Percentiles rank a stretch among this genome's conserved stretches.
phyloP scores from a whole-genome alignment of 805 yeast genomes.

The Zygotorulaspora sp. region DNA sequence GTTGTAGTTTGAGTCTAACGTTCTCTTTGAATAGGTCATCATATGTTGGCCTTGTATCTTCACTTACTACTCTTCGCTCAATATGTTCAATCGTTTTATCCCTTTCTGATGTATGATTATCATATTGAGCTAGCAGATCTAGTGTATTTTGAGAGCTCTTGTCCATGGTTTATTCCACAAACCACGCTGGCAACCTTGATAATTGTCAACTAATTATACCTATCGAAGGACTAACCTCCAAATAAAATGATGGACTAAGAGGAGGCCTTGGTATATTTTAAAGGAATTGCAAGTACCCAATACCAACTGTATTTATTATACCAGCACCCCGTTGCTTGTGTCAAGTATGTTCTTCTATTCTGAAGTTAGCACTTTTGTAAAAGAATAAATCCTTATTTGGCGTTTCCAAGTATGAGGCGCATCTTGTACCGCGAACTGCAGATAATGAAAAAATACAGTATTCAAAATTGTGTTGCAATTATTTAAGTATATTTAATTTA shows the following conservation, averaged over 20 bases:
- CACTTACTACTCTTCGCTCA: constrained; percentile 20
- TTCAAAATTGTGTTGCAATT: too few relatives aligned
- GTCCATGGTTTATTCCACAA: neutral
- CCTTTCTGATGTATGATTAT: constrained; percentile 28
- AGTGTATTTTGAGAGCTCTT: constrained; percentile 17
- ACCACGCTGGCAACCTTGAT: too few relatives aligned
- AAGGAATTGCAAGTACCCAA: too few relatives aligned
- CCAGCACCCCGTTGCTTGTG: too few relatives aligned
- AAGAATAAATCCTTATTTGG: neutral
- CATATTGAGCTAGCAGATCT: constrained; percentile 30
- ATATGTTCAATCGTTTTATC: constrained; percentile 29
- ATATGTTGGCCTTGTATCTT: constrained; percentile 22
- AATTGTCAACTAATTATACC: neutral
- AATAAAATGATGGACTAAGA: neutral
- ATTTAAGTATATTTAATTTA: too few relatives aligned
- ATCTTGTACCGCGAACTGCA: too few relatives aligned
- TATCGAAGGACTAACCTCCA: neutral
- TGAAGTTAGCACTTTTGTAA: too few relatives aligned
- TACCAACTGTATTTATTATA: too few relatives aligned
- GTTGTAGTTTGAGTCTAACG: constrained; percentile 24
- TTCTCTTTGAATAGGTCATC: constrained; percentile 33
- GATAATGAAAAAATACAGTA: too few relatives aligned
- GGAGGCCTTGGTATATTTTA: neutral
- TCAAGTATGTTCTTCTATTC: too few relatives aligned
- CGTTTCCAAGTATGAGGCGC: neutral